Base-by-base conservation (phyloP, 352 stramenopile species). In the Peronospora farinosa region DNA sequence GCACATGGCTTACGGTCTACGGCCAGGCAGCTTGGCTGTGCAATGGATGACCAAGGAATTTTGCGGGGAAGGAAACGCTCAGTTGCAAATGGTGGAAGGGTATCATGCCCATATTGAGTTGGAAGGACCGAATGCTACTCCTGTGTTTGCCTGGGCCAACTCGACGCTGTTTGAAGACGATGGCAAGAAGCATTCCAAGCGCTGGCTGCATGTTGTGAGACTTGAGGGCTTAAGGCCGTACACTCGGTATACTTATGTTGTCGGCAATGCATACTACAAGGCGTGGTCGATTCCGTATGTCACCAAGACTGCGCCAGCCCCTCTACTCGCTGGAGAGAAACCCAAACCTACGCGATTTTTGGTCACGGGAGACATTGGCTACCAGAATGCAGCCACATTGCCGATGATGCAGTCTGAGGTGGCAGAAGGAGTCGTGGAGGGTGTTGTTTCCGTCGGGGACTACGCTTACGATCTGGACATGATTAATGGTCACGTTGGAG, bases 401-500 rank as follows among this genome's bases (percentile, higher is more conserved):
- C 78, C 82, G 8, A 91, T 90, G 76, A 92, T 92, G 75, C 80
- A 92, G 56, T 90, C 80, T 10, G 75, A 92, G 19, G 84, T 93
- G 7, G 82, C 78, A 0, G 65, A 88, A 32, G 82, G 77, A 12
- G 49, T 58, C 9, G 77, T 94, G 19, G 86, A 95, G 45, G 81
- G 71, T 2, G 69, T 96, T 5, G 66, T 96, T 12, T 92, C 86
- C 3, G 82, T 94, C 60, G 84, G 84, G 51, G 86, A 96, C 63
- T 95, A 95, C 57, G 86, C 86, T 5, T 96, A 95, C 60, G 84
- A 96, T 41, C 64, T 95, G 50, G 69, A 96, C 51, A 67, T 87
- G 23, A 71, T 79, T 5, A 60, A 92, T 17, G 86, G 86, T 3
- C 69, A 79, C 43, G 79, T 92, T 12, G 86, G 86, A 40, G 84